These are phyloP conservation scores for Gossypium ekmanianum DNA, from an alignment of 345 rosid species.

Conservation along the genomic window DNA sequence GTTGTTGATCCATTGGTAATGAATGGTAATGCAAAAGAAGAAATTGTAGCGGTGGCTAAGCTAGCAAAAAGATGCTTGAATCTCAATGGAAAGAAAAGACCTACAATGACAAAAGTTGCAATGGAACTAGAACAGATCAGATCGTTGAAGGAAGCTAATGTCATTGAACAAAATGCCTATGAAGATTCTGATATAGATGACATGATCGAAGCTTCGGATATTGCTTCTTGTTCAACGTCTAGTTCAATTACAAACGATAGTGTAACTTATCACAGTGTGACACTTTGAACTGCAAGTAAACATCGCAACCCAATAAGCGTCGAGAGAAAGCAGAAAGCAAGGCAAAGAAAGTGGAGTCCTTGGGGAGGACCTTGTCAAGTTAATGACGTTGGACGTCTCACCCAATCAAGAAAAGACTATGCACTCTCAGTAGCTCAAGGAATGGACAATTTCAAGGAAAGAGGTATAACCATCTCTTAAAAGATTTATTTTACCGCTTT, in stretches of 20 bases:
- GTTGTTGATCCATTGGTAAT: background rate
- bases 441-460: no score
- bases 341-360: no score
- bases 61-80: slow-evolving; percentile 10
- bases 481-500: no score
- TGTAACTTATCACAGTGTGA: no score
- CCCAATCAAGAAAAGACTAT: no score
- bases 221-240: background rate
- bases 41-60: background rate
- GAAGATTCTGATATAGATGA: background rate
- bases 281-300: no score
- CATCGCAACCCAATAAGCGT: no score
- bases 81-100: slow-evolving; percentile 4
- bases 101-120: slow-evolving; percentile 10
- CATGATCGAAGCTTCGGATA: background rate
- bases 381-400: no score
- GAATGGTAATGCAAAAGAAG: background rate
- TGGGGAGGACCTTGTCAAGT: no score
- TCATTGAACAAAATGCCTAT: background rate
- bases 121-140: background rate
- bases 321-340: no score
- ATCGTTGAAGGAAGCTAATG: background rate
- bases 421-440: no score
- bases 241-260: background rate
- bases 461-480: no score